Conservation (phyloP, 2,329 filamentous ascomycete species). For the Plenodomus tracheiphilus region DNA sequence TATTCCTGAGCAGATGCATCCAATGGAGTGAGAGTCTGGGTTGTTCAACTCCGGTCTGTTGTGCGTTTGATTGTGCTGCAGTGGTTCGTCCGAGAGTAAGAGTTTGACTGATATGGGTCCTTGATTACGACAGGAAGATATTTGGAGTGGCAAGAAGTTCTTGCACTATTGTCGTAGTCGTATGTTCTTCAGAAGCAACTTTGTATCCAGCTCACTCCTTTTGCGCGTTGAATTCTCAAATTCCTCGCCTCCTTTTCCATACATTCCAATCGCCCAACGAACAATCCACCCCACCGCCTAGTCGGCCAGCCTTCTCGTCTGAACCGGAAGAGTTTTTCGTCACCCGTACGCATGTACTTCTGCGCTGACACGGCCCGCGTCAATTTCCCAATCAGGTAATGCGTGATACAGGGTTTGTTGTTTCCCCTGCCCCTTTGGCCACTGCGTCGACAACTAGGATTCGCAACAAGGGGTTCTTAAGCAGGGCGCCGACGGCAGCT, state of each 20-base stretch:
- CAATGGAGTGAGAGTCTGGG: not conserved
- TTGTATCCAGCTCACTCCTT: not conserved
- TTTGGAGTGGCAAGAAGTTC: not conserved
- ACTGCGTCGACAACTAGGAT: not conserved
- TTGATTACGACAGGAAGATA: not conserved
- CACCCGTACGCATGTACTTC: not conserved
- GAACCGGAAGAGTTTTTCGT: not conserved
- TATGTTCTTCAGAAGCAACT: not conserved
- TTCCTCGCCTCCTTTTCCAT: not conserved
- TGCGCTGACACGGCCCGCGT: constrained; percentile 4
- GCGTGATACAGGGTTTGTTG: constrained; percentile 7
- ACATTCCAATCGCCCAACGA: not conserved
- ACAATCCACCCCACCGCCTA: not conserved
- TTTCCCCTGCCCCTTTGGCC: not conserved
- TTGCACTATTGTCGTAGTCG: not conserved
- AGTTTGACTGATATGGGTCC: not conserved
- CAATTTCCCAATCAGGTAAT: constrained; percentile 5
- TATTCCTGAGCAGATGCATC: not conserved
- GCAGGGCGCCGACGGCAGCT: constrained; percentile 1
- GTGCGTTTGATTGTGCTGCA: not conserved
- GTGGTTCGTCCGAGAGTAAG: not conserved
- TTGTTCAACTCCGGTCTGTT: not conserved
- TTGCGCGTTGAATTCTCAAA: not conserved
- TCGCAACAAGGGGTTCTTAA: not conserved
- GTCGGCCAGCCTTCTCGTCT: not conserved